Percentiles rank a stretch among this genome's conserved stretches.
These are phyloP conservation scores for Epithemia pelagica DNA, from an alignment of 108 stramenopile species.

Conservation along the genomic window DNA sequence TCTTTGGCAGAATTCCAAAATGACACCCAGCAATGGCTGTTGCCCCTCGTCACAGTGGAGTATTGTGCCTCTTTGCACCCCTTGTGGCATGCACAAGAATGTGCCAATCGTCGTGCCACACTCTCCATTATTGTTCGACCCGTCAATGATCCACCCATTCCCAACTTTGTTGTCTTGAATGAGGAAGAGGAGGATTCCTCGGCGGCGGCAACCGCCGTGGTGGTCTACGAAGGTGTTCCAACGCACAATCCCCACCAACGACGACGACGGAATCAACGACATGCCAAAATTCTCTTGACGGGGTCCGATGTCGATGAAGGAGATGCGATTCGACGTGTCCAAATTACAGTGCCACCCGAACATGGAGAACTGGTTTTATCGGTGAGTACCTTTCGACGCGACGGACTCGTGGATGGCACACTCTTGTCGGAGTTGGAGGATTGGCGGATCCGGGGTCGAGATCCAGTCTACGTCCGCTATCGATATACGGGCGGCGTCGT, in stretches of 20 bases:
- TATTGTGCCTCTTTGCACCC: constrained; percentile 20
- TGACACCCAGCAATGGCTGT: too few relatives aligned
- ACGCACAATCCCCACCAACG: too few relatives aligned
- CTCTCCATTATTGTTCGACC: constrained; percentile 24
- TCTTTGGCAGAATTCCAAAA: too few relatives aligned
- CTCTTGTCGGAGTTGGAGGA: constrained; percentile 15
- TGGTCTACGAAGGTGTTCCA: too few relatives aligned
- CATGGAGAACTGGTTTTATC: constrained; percentile 25
- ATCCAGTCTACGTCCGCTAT: not conserved
- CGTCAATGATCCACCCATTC: constrained; percentile 37
- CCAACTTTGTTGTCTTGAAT: not conserved
- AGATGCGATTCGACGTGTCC: constrained; percentile 19
- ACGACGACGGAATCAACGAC: too few relatives aligned
- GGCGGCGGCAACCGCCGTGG: constrained; percentile 3
- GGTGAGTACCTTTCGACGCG: constrained; percentile 21
- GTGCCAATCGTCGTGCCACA: constrained; percentile 13
- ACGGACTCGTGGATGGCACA: constrained; percentile 31
- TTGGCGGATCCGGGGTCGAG: not conserved
- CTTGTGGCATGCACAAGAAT: constrained; percentile 13
- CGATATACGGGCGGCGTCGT: not conserved
- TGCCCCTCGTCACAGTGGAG: too few relatives aligned
- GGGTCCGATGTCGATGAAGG: constrained; percentile 32
- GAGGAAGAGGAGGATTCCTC: constrained; percentile 11
- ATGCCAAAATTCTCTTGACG: constrained; percentile 15
- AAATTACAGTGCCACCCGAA: constrained; percentile 26